Conservation (phyloP, 2,329 filamentous ascomycete species). For the Escovopsis sp. region DNA sequence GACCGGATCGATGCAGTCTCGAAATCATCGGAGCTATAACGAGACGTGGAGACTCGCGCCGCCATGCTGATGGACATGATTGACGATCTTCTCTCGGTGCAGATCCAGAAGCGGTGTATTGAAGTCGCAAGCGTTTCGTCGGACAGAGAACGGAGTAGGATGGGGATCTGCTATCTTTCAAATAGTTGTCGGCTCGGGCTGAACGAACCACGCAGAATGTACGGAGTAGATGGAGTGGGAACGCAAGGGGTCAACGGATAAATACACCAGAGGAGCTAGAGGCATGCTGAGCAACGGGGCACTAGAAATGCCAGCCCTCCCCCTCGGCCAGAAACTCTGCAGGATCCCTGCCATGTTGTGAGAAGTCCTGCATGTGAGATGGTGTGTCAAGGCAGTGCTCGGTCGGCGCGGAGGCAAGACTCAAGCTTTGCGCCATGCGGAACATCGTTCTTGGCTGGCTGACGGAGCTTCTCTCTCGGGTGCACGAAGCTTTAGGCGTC, state of each 20-base stretch:
- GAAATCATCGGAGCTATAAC: conserved; percentile 38
- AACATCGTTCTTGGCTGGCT: too few relatives aligned
- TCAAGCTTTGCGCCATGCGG: too few relatives aligned
- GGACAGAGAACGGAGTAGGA: too few relatives aligned
- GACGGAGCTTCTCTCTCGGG: too few relatives aligned
- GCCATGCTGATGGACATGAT: conserved; percentile 14
- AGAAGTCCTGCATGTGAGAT: too few relatives aligned
- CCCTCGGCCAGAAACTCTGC: background rate
- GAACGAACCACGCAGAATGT: background rate
- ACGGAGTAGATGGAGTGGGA: background rate
- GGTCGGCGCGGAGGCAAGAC: too few relatives aligned
- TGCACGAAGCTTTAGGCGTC: too few relatives aligned
- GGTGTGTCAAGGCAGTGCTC: too few relatives aligned
- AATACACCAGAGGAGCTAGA: background rate
- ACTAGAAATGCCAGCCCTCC: background rate
- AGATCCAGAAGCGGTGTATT: too few relatives aligned
- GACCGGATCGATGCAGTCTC: conserved; percentile 55
- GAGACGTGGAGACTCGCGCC: conserved; percentile 16
- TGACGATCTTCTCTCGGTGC: background rate
- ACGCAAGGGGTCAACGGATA: background rate
- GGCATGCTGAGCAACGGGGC: background rate
- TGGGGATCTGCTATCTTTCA: too few relatives aligned
- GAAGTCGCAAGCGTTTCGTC: too few relatives aligned
- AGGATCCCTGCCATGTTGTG: background rate
- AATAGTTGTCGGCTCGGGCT: background rate